Evolutionary conservation across 768 basidiomycete genomes (phyloP), one percentile per base, ranked within the genome.

Genomic region (Boletellus ananas): DNA sequence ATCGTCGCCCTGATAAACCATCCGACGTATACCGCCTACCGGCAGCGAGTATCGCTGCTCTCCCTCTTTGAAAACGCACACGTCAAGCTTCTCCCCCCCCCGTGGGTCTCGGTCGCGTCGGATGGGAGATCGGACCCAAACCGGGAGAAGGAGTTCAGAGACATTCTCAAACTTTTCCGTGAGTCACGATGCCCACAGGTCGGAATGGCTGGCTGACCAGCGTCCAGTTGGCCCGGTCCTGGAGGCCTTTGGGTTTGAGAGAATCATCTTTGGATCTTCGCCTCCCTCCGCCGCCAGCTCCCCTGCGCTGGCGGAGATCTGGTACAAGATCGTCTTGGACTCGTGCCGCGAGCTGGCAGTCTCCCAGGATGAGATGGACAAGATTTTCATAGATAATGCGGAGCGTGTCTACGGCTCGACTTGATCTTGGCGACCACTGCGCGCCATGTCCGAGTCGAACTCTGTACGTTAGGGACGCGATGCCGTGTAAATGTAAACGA

Each of bases 161-260:
- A 83, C 45, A 74, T 87, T 49, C 80, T 91, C 68, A 92, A 87
- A 74, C 87, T 92, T 80, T 92, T 89, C 70, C 72, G 90, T 92
- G 61, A 72, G 89, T 83, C 16, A 2, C 13, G 1, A 34, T 33
- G 35, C 20, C 9, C 12, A 8, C 33, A 0, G 43, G 11, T 3
- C 12, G 27, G 8, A 9, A 7, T 18, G 3, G 0, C 25, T 17
- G 10, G 17, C 51, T 66, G 34, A 56, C 43, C 40, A 20, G 27
- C 43, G 2, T 16, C 4, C 51, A 93, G 90, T 92, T 56, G 85
- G 83, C 8, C 90, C 87, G 14, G 84, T 85, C 34, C 70, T 91
- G 54, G 90, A 93, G 64, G 90, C 90, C 3, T 92, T 92, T 63
- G 90, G 90, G 7, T 88, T 80, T 59, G 76, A 87, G 59, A 80